phyloP scores from a whole-genome alignment of 1,284 basidiomycete genomes.

The Melanopsichium pennsylvanicum region DNA sequence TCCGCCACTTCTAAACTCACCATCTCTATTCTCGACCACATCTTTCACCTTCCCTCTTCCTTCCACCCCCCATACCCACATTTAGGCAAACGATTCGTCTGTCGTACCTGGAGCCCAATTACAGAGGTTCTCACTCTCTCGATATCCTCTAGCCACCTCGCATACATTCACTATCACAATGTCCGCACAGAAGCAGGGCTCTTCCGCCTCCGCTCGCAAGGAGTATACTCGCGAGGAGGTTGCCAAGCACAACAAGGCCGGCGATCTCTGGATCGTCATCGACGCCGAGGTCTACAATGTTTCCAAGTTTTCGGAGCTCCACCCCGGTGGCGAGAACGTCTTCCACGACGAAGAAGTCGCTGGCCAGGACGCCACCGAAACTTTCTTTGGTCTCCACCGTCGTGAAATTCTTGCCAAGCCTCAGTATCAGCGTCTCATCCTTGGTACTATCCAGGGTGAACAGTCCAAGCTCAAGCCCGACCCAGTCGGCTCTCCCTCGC shows the following conservation, averaged over 20 bases:
- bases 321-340: slow-evolving; percentile 64
- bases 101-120: background rate
- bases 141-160: slow-evolving; percentile 2
- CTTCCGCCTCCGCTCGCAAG: slow-evolving; percentile 58
- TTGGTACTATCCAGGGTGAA: slow-evolving; percentile 62
- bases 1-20: background rate
- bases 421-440: slow-evolving; percentile 55
- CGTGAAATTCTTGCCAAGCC: slow-evolving; percentile 61
- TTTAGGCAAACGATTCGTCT: background rate
- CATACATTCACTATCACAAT: slow-evolving; percentile 8
- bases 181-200: slow-evolving; percentile 47
- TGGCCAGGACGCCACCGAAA: slow-evolving; percentile 64
- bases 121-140: background rate
- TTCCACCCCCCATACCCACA: background rate
- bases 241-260: slow-evolving; percentile 86
- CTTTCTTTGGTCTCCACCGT: slow-evolving; percentile 64
- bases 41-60: background rate
- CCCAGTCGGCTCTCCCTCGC: slow-evolving; percentile 54
- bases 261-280: slow-evolving; percentile 83
- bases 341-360: slow-evolving; percentile 63
- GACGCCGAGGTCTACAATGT: slow-evolving; percentile 64
- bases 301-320: slow-evolving; percentile 63
- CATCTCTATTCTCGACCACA: slow-evolving; percentile 2
- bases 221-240: slow-evolving; percentile 78
- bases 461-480: slow-evolving; percentile 57